Conservation (phyloP, 176 grass and related monocot genomes). For the Zea luxurians region DNA sequence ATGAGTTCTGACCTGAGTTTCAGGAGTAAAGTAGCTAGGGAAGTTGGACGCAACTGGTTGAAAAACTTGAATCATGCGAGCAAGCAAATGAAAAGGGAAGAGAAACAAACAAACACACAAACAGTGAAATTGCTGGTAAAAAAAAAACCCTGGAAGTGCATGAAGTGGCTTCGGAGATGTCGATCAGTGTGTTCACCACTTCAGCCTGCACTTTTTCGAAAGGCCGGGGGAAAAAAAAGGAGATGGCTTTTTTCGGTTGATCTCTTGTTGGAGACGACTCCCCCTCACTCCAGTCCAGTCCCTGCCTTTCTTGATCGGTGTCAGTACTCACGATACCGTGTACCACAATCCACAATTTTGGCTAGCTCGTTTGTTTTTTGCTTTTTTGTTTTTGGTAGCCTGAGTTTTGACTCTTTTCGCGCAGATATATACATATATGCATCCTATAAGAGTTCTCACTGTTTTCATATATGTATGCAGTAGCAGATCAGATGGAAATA, state of each 20-base stretch:
- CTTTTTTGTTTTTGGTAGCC: background rate
- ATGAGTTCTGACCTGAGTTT: background rate
- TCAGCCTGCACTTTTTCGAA: slow-evolving; percentile 30
- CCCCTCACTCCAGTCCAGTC: slow-evolving; percentile 20
- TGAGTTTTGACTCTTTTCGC: background rate
- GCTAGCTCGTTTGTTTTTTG: no score
- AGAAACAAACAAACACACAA: no score
- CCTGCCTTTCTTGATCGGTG: slow-evolving; percentile 1
- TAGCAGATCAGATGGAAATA: background rate
- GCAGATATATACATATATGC: background rate
- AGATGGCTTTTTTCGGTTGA: slow-evolving; percentile 1
- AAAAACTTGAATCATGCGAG: background rate
- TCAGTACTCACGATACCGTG: slow-evolving; percentile 28
- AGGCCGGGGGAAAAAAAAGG: background rate
- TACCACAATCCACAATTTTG: slow-evolving; percentile 21
- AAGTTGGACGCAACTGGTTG: background rate
- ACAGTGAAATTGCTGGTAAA: background rate
- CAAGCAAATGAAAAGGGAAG: no score
- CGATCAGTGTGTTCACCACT: slow-evolving; percentile 44
- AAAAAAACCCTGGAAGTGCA: slow-evolving; percentile 23
- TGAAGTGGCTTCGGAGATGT: slow-evolving; percentile 6
- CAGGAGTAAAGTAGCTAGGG: background rate
- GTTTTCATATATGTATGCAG: background rate
- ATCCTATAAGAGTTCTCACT: no score
- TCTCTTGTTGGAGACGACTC: slow-evolving; percentile 42